phyloP scores from a whole-genome alignment of 176 grass and related monocot species.

The Bolboschoenus planiculmis region DNA sequence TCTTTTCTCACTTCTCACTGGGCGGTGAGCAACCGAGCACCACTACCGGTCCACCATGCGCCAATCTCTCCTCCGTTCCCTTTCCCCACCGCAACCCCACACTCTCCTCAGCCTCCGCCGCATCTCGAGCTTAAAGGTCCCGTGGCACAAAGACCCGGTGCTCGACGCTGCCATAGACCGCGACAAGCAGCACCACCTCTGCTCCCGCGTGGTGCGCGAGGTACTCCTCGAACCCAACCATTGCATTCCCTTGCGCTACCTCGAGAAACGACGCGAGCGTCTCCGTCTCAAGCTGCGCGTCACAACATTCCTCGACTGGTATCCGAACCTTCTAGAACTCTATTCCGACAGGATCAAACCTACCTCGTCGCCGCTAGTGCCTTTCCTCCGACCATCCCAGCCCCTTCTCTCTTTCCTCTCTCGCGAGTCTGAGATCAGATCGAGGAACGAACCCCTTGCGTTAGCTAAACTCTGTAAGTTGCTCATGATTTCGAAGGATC shows the following conservation, averaged over 20 bases:
- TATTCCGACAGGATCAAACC: constrained; percentile 35
- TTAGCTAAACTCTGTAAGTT: constrained; percentile 70
- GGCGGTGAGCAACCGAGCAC: no score
- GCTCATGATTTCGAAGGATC: constrained; percentile 73
- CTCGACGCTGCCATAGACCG: constrained; percentile 48
- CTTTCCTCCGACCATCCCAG: constrained; percentile 51
- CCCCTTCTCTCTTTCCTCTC: constrained; percentile 45
- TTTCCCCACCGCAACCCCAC: neutral
- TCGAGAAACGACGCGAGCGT: constrained; percentile 60
- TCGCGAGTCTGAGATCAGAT: constrained; percentile 30
- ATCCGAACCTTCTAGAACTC: constrained; percentile 76
- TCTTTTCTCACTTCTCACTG: neutral
- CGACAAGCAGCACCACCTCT: constrained; percentile 33
- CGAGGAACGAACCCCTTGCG: constrained; percentile 30
- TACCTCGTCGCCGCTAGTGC: constrained; percentile 20
- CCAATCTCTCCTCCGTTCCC: neutral
- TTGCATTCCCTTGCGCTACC: constrained; percentile 60
- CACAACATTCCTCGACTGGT: constrained; percentile 52
- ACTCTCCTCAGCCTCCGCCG: neutral
- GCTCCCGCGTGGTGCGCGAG: constrained; percentile 60
- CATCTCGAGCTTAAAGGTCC: constrained; percentile 53
- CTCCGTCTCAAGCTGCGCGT: constrained; percentile 47
- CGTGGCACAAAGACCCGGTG: constrained; percentile 52
- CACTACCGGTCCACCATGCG: neutral
- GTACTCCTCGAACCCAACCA: constrained; percentile 53